Evolutionary conservation across 1,284 basidiomycete species (phyloP).

Genomic region (Entoloma clypeatum): DNA sequence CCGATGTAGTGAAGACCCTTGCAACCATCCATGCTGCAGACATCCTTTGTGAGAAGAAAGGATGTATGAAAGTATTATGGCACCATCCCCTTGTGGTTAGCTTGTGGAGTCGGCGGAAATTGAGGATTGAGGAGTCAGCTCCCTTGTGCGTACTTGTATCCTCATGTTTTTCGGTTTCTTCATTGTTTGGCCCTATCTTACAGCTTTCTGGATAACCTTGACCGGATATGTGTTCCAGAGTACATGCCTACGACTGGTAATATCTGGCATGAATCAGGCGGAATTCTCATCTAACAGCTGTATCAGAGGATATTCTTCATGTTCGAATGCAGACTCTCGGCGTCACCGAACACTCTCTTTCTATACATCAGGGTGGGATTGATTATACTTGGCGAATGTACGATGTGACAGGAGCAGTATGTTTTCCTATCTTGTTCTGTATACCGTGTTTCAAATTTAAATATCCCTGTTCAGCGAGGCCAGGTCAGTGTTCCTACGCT

Average conservation of each 20-base stretch:
- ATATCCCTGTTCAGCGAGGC: slow-evolving; percentile 37
- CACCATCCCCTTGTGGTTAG: slow-evolving; percentile 50
- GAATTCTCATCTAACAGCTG: slow-evolving; percentile 7
- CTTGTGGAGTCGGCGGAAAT: slow-evolving; percentile 46
- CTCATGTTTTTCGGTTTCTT: background rate
- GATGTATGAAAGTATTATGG: slow-evolving; percentile 55
- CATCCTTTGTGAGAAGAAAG: slow-evolving; percentile 38
- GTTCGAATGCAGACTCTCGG: slow-evolving; percentile 67
- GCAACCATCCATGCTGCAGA: slow-evolving; percentile 45
- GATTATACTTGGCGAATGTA: slow-evolving; percentile 62
- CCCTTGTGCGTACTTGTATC: slow-evolving; percentile 47
- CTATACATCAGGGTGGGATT: slow-evolving; percentile 50
- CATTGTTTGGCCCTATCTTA: slow-evolving; percentile 4
- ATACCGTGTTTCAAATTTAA: slow-evolving; percentile 7
- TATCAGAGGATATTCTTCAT: slow-evolving; percentile 60
- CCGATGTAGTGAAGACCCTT: slow-evolving; percentile 17
- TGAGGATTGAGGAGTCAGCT: slow-evolving; percentile 61
- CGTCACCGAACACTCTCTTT: slow-evolving; percentile 60
- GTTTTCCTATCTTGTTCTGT: slow-evolving; percentile 20
- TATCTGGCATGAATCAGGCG: slow-evolving; percentile 7
- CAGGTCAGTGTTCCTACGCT: slow-evolving; percentile 35
- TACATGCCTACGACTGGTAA: slow-evolving; percentile 60
- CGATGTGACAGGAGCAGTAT: slow-evolving; percentile 66
- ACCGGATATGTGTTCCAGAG: slow-evolving; percentile 53
- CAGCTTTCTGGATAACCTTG: slow-evolving; percentile 58